phyloP scores from a whole-genome alignment of 139 green algal genomes.

The Volvox reticuliferus region DNA sequence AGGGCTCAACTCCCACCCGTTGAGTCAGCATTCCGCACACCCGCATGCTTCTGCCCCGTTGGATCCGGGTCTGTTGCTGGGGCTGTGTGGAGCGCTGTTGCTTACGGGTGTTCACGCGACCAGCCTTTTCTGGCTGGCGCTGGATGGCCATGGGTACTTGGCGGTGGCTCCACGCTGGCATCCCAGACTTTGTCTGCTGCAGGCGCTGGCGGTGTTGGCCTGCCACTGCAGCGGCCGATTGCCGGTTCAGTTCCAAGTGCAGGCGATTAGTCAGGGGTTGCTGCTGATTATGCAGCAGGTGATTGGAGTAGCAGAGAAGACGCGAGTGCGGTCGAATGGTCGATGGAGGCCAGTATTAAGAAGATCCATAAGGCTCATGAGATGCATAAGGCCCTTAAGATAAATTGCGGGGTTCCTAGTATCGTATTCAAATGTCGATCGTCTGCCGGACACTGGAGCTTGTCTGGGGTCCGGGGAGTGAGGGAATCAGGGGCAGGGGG shows the following conservation, averaged over 20 bases:
- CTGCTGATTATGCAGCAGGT: conserved; percentile 40
- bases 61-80: background rate
- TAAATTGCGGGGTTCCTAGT: no score
- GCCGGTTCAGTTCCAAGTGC: conserved; percentile 48
- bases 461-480: background rate
- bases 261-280: background rate
- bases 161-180: background rate
- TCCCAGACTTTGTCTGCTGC: background rate
- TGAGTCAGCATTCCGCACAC: no score
- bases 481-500: background rate
- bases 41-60: background rate
- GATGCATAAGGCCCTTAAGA: no score
- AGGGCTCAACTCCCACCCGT: background rate
- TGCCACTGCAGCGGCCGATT: background rate
- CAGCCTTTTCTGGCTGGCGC: background rate
- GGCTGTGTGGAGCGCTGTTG: background rate
- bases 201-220: background rate
- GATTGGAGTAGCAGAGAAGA: background rate
- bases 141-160: conserved; percentile 5
- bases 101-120: background rate
- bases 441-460: background rate
- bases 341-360: no score
- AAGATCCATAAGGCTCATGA: no score
- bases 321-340: no score
- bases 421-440: no score